Percentiles rank a stretch among this genome's conserved stretches.
Evolutionary conservation across 768 basidiomycete species (phyloP).

Genomic region (Leccinellum rugosiceps): DNA sequence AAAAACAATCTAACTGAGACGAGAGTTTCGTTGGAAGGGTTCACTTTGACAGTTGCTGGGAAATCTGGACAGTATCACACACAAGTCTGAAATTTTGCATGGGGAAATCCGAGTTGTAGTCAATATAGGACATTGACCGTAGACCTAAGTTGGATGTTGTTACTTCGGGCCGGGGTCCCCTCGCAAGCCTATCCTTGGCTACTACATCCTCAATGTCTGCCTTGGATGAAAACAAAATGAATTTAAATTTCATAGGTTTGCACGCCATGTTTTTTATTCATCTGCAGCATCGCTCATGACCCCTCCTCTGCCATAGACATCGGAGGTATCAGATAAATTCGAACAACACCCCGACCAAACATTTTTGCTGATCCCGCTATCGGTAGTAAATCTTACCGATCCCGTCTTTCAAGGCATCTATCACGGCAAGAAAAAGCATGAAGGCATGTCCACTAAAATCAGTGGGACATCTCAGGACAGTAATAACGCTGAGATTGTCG

Average conservation of each 20-base stretch:
- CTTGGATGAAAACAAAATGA: constrained; percentile 11
- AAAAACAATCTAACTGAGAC: not conserved
- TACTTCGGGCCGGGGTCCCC: too few relatives aligned
- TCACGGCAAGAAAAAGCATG: constrained; percentile 47
- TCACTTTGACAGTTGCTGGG: too few relatives aligned
- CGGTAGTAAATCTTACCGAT: constrained; percentile 52
- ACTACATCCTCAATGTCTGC: constrained; percentile 2
- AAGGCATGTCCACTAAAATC: constrained; percentile 33
- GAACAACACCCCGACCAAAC: not conserved
- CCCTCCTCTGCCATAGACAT: constrained; percentile 31
- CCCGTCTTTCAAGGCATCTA: constrained; percentile 54
- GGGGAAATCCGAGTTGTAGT: too few relatives aligned
- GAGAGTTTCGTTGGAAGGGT: not conserved
- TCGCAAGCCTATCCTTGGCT: too few relatives aligned
- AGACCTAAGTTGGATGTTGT: too few relatives aligned
- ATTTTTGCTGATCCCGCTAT: not conserved
- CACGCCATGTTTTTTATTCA: not conserved
- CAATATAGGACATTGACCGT: too few relatives aligned
- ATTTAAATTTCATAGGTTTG: constrained; percentile 37
- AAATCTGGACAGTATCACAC: too few relatives aligned
- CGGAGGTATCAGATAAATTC: constrained; percentile 29
- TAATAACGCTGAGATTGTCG: not conserved
- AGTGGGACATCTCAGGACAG: not conserved
- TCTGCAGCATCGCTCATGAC: not conserved
- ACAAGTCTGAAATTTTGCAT: too few relatives aligned